Percentiles rank a stretch among this genome's conserved stretches.
Conservation (phyloP, 164 flowering plant species). For the Echeveria elegans region DNA sequence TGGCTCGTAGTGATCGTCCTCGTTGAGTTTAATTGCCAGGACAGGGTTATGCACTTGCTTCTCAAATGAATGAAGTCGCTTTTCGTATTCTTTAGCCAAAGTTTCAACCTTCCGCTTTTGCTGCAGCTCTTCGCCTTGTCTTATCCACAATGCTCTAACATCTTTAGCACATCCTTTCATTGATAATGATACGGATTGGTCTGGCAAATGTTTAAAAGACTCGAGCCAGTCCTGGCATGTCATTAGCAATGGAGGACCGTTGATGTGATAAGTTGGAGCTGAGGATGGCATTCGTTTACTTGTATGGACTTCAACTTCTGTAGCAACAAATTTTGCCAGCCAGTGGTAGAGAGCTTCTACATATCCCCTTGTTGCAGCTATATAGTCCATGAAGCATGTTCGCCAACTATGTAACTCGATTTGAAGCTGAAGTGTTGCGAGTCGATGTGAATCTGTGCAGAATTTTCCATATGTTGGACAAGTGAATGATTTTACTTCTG, state of each 20-base stretch:
- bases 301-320: constrained; percentile 65
- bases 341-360: constrained; percentile 69
- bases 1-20: constrained; percentile 18
- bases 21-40: constrained; percentile 33
- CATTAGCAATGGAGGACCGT: constrained; percentile 59
- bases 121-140: constrained; percentile 75
- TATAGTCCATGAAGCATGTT: constrained; percentile 45
- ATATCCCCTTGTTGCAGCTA: constrained; percentile 58
- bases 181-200: constrained; percentile 45
- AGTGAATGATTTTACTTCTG: constrained; percentile 60
- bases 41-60: constrained; percentile 40
- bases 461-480: constrained; percentile 67
- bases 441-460: constrained; percentile 63
- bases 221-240: constrained; percentile 62
- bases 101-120: constrained; percentile 80
- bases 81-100: constrained; percentile 65
- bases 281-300: constrained; percentile 26
- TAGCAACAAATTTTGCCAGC: constrained; percentile 67
- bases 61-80: constrained; percentile 20
- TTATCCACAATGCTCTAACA: constrained; percentile 60
- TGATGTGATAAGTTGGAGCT: constrained; percentile 23
- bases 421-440: constrained; percentile 77
- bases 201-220: constrained; percentile 55
- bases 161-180: constrained; percentile 69
- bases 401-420: constrained; percentile 84